These are phyloP conservation scores for Ganoderma boninense DNA, from an alignment of 1,284 basidiomycete species.

Conservation along the genomic window DNA sequence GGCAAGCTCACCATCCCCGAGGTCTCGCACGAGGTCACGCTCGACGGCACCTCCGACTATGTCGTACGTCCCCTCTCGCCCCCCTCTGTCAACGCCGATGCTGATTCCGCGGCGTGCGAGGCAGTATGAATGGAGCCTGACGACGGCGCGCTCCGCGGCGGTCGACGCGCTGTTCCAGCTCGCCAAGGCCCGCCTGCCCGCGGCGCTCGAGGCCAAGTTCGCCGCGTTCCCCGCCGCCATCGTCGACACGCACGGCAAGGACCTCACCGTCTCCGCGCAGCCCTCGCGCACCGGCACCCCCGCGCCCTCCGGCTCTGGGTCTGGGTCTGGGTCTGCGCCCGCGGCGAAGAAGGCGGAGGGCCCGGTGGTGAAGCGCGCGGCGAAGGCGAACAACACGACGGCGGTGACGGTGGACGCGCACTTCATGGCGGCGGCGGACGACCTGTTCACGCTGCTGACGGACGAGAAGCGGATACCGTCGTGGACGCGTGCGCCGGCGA, in stretches of 20 bases:
- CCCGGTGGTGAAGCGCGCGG: constrained; percentile 51
- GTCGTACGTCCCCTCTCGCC: constrained; percentile 58
- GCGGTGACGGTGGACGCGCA: constrained; percentile 79
- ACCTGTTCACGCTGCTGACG: constrained; percentile 89
- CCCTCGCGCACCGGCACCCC: constrained; percentile 75
- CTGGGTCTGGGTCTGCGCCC: constrained; percentile 39
- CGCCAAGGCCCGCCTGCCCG: constrained; percentile 69
- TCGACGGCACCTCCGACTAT: constrained; percentile 87
- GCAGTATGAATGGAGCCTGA: constrained; percentile 76
- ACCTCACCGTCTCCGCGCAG: constrained; percentile 76
- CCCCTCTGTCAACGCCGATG: neutral
- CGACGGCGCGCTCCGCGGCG: constrained; percentile 61
- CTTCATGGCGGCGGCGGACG: constrained; percentile 86
- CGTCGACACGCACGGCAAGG: constrained; percentile 87
- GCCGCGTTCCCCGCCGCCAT: constrained; percentile 80
- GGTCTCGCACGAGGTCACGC: constrained; percentile 91
- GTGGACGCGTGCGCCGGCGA: constrained; percentile 91
- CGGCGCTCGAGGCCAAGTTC: constrained; percentile 80
- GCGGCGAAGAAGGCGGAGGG: constrained; percentile 41
- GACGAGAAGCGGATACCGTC: constrained; percentile 87
- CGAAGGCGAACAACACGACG: constrained; percentile 70
- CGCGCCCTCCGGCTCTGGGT: constrained; percentile 49
- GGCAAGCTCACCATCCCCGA: constrained; percentile 89
- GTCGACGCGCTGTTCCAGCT: constrained; percentile 67
- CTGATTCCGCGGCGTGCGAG: constrained; percentile 5